A percentile compares a stretch with the other conserved stretches of the same genome.
Conservation (phyloP, 305 asterid genomes). For the Fraxinus ornus region DNA sequence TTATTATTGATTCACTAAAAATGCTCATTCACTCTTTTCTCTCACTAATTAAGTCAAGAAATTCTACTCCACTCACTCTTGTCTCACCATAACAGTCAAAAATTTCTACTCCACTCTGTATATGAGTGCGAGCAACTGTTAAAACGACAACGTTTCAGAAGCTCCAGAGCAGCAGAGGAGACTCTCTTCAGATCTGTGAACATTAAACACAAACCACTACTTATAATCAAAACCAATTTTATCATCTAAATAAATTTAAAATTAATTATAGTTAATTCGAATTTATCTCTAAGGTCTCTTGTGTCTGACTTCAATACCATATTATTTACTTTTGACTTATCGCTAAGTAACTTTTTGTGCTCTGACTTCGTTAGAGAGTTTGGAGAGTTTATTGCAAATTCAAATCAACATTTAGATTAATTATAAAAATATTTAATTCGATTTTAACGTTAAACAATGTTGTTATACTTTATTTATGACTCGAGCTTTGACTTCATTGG, state of each 20-base stretch:
- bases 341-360: neutral
- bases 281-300: neutral
- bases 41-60: neutral
- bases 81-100: conserved; percentile 2
- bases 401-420: no score
- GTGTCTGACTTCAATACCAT: neutral
- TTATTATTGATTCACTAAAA: conserved; percentile 19
- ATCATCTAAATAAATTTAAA: neutral
- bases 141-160: conserved; percentile 29
- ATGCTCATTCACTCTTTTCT: conserved; percentile 13
- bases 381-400: no score
- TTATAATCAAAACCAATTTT: neutral
- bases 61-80: conserved; percentile 1
- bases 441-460: neutral
- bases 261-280: neutral
- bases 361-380: no score
- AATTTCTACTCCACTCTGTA: neutral
- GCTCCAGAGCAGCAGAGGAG: neutral
- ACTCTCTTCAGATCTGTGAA: conserved; percentile 26
- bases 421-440: no score
- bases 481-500: neutral
- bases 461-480: neutral
- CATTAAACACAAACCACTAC: conserved; percentile 35
- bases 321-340: neutral
- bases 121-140: neutral